Conservation (phyloP, 2,329 filamentous ascomycete species). For the Rhinocladiella mackenziei region DNA sequence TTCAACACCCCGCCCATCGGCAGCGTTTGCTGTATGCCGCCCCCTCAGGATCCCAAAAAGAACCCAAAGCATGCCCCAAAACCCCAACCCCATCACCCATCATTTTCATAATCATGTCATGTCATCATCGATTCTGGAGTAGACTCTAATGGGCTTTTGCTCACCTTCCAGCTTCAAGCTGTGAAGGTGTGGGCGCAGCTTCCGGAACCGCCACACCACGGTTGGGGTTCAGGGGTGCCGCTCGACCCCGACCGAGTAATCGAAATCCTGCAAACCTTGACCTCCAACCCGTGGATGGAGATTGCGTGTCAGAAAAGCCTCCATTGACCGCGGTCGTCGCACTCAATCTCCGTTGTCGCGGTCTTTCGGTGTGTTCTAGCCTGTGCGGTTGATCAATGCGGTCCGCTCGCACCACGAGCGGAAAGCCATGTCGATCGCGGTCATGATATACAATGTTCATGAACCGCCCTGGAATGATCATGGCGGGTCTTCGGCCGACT, state of each 20-base stretch:
- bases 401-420: constrained; percentile 23
- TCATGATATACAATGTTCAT: constrained; percentile 32
- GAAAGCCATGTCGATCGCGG: constrained; percentile 29
- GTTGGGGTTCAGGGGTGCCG: not conserved
- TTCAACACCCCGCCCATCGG: too few species aligned
- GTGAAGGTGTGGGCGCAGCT: constrained; percentile 20
- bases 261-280: constrained; percentile 14
- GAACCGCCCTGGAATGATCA: constrained; percentile 38
- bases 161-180: constrained; percentile 26
- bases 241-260: constrained; percentile 10
- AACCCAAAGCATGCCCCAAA: not conserved
- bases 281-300: constrained; percentile 6
- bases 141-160: too few species aligned
- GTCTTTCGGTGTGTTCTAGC: constrained; percentile 13
- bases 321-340: constrained; percentile 2
- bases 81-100: constrained; percentile 5
- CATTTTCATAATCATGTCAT: constrained; percentile 18
- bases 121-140: constrained; percentile 15
- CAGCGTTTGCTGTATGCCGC: too few species aligned
- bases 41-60: not conserved
- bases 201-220: constrained; percentile 8
- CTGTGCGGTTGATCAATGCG: constrained; percentile 14
- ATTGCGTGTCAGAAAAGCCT: constrained; percentile 1
- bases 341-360: constrained; percentile 5
- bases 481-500: constrained; percentile 36